Evolutionary conservation across 495 filamentous ascomycete species (phyloP), one percentile per base, ranked within the genome.

Genomic region (Penicillium robsamsonii): DNA sequence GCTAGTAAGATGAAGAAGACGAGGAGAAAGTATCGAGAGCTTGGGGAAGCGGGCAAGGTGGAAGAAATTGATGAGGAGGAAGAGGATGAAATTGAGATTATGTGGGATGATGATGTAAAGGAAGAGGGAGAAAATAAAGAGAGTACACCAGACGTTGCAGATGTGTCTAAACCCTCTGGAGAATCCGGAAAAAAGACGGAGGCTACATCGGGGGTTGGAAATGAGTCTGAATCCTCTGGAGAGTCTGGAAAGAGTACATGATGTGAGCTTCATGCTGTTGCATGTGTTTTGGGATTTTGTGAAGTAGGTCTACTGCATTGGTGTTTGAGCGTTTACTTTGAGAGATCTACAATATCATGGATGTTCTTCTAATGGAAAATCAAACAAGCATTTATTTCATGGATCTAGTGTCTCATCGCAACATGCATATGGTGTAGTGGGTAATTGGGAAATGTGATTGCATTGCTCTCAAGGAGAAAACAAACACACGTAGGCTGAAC

Each of bases 1-100:
- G 82, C 80, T 17, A 88, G 84, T 69, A 79, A 75, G 64, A 60
- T 69, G 35, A 89, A 89, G 75, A 90, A 89, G 74, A 73, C 69
- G 11, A 78, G 75, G 66, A 74, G 87, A 72, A 89, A 90, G 73
- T 88, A 88, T 69, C 72, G 77, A 53, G 69, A 70, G 46, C 53
- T 84, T 57, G 77, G 70, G 30, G 75, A 75, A 46, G 53, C 60
- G 68, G 70, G 53, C 74, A 74, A 52, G 60, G 43, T 74, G 66
- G 55, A 59, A 64, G 59, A 79, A 77, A 72, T 75, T 60, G 72
- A 74, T 61, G 65, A 74, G 66, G 62, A 77, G 62, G 49, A 81
- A 40, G 56, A 20, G 42, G n/a, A 79, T 76, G 70, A 81, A 72
- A 71, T 77, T 60, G 45, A 68, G 72, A 37, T 64, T 33, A 54